Conservation (phyloP, 2,329 filamentous ascomycete species). For the Chaetothyriales sp. region DNA sequence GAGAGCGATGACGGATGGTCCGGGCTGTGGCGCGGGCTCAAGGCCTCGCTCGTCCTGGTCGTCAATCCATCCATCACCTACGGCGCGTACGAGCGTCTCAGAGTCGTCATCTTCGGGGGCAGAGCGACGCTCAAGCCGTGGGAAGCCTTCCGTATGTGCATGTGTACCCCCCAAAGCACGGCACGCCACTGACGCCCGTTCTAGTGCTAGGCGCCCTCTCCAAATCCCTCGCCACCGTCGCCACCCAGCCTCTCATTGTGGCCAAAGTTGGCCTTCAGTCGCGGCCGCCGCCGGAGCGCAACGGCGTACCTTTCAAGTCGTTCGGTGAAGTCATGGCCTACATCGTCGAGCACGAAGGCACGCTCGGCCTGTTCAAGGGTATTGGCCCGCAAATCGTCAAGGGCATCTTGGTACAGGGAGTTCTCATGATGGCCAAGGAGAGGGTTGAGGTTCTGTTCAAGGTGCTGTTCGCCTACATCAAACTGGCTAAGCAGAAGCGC, state of each 20-base stretch:
- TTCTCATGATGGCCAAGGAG: slow-evolving; percentile 99
- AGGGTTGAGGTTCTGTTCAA: slow-evolving; percentile 83
- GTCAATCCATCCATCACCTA: slow-evolving; percentile 97
- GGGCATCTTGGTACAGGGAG: slow-evolving; percentile 81
- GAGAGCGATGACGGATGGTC: slow-evolving; percentile 77
- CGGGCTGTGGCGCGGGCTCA: slow-evolving; percentile 87
- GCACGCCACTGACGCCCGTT: slow-evolving; percentile 1
- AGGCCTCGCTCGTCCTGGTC: slow-evolving; percentile 88
- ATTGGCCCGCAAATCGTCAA: slow-evolving; percentile 90
- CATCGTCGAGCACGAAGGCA: slow-evolving; percentile 78
- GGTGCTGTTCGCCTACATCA: slow-evolving; percentile 69
- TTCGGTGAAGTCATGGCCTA: slow-evolving; percentile 93
- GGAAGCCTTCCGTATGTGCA: slow-evolving; percentile 75
- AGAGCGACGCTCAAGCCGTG: slow-evolving; percentile 62
- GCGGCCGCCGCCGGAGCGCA: slow-evolving; percentile 66
- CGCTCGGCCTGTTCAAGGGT: slow-evolving; percentile 81
- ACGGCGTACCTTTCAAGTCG: slow-evolving; percentile 83
- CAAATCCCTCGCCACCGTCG: slow-evolving; percentile 80
- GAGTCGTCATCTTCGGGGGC: slow-evolving; percentile 62
- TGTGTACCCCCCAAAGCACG: neutral
- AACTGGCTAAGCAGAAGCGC: slow-evolving; percentile 54
- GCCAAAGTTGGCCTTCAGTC: slow-evolving; percentile 96
- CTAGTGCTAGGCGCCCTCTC: slow-evolving; percentile 82
- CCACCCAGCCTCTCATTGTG: slow-evolving; percentile 89
- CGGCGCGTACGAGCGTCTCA: slow-evolving; percentile 83